Evolutionary conservation across 2,329 filamentous ascomycete genomes (phyloP).

Genomic region (Delphinella strobiligena): DNA sequence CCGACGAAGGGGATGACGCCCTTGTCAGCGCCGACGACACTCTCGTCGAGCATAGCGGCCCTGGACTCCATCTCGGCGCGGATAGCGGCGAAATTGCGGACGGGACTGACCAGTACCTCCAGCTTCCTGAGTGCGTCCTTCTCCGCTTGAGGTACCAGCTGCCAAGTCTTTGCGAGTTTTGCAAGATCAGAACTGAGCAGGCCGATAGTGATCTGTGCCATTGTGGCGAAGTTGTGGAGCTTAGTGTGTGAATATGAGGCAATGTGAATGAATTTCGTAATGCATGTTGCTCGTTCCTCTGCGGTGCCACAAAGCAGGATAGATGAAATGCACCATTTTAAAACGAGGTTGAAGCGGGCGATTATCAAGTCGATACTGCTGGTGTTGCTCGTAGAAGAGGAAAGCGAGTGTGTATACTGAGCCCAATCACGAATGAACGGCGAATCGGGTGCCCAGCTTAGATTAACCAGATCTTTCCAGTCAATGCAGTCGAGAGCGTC

Average conservation of each 20-base stretch:
- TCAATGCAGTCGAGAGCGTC: conserved; percentile 77
- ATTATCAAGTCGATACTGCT: conserved; percentile 69
- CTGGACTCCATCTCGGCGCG: conserved; percentile 67
- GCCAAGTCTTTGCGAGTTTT: conserved; percentile 59
- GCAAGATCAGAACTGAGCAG: conserved; percentile 59
- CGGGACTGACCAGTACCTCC: conserved; percentile 62
- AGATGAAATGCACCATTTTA: conserved; percentile 76
- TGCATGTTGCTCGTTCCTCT: conserved; percentile 61
- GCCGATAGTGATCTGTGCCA: conserved; percentile 69
- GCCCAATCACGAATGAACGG: conserved; percentile 50
- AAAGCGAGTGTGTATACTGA: conserved; percentile 44
- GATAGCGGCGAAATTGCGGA: conserved; percentile 65
- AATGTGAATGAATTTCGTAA: conserved; percentile 75
- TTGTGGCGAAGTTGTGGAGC: conserved; percentile 72
- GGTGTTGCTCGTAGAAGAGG: conserved; percentile 44
- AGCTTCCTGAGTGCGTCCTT: conserved; percentile 54
- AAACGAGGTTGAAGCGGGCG: conserved; percentile 76
- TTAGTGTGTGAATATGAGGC: conserved; percentile 57
- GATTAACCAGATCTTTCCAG: conserved; percentile 76
- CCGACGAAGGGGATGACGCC: conserved; percentile 78
- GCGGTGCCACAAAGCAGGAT: conserved; percentile 60
- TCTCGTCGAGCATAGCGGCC: conserved; percentile 2
- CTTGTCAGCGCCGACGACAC: conserved; percentile 31
- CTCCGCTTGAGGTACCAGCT: conserved; percentile 53
- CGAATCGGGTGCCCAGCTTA: conserved; percentile 62